These are phyloP conservation scores for Rubia balearica DNA, from an alignment of 305 asterid species.

Conservation along the genomic window DNA sequence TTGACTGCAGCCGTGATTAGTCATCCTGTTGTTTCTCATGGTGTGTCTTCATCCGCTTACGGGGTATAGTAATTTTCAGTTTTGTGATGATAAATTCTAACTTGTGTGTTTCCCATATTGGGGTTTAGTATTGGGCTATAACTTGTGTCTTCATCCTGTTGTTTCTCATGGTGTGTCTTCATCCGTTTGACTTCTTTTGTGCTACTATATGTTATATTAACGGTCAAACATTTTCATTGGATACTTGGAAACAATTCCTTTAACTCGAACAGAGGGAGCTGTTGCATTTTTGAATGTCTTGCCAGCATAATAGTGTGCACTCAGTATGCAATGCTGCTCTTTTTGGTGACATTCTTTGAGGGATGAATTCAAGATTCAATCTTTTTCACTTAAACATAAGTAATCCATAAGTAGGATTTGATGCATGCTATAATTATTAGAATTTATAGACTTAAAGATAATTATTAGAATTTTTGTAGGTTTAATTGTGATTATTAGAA, in stretches of 20 bases:
- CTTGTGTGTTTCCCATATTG: conserved; percentile 5
- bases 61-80: conserved; percentile 26
- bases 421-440: too few species aligned
- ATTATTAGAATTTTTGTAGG: too few species aligned
- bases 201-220: too few species aligned
- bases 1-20: conserved; percentile 26
- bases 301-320: neutral
- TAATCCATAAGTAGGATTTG: too few species aligned
- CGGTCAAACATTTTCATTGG: too few species aligned
- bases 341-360: neutral
- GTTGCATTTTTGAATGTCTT: neutral
- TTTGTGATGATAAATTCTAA: neutral
- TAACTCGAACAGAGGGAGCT: too few species aligned
- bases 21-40: conserved; percentile 18
- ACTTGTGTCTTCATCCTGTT: too few species aligned
- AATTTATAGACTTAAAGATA: too few species aligned
- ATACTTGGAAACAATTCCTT: too few species aligned
- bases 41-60: conserved; percentile 25
- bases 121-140: conserved; percentile 7
- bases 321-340: neutral
- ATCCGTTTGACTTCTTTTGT: too few species aligned
- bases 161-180: too few species aligned
- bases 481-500: too few species aligned
- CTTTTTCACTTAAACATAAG: neutral
- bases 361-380: neutral